phyloP scores from a whole-genome alignment of 106 monocot genomes.

The Amphibolis antarctica region DNA sequence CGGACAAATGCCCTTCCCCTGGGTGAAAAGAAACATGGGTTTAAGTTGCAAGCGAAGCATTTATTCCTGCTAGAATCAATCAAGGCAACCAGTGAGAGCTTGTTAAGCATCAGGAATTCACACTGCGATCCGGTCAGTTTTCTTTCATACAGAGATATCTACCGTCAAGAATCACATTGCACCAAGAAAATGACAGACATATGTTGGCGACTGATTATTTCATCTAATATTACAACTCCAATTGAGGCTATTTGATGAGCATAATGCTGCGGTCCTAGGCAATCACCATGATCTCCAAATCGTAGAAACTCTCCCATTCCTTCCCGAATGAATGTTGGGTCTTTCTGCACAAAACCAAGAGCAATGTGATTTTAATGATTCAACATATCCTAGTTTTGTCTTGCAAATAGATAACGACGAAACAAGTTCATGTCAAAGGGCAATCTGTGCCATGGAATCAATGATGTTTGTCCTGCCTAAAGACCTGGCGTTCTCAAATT shows the following conservation, averaged over 20 bases:
- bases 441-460: too few relatives aligned
- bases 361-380: too few relatives aligned
- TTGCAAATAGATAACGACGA: too few relatives aligned
- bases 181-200: neutral
- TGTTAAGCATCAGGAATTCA: neutral
- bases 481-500: too few relatives aligned
- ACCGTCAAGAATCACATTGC: neutral
- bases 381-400: too few relatives aligned
- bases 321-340: too few relatives aligned
- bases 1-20: too few relatives aligned
- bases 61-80: neutral
- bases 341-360: too few relatives aligned
- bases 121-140: neutral
- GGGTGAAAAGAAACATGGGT: too few relatives aligned
- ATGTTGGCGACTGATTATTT: neutral
- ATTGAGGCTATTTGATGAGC: neutral
- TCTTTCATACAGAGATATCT: constrained; percentile 2
- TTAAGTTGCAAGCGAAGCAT: neutral
- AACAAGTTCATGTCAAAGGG: too few relatives aligned
- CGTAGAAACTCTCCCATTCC: neutral
- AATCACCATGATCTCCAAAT: neutral
- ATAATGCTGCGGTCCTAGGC: neutral
- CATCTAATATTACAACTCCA: neutral
- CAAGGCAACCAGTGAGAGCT: neutral
- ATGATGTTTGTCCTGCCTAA: too few relatives aligned